Evolutionary conservation across 345 rosid genomes (phyloP).

Genomic region (Citrus unshiu): DNA sequence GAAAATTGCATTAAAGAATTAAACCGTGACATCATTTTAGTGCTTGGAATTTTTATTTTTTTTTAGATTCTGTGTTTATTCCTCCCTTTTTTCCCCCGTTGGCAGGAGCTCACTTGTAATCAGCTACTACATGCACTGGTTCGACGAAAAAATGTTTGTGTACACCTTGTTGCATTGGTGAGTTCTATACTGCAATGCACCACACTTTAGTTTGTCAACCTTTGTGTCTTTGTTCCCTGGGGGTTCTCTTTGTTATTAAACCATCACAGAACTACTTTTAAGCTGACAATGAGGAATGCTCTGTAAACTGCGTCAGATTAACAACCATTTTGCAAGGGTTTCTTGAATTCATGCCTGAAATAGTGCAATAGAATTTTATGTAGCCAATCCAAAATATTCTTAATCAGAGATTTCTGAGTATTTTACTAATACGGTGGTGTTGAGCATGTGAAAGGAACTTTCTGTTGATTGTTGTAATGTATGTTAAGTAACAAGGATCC

Average conservation of each 20-base stretch:
- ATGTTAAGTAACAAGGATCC: not conserved
- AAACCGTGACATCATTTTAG: not conserved
- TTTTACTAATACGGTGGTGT: not conserved
- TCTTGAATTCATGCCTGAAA: not conserved
- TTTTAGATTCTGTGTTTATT: not conserved
- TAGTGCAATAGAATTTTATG: not conserved
- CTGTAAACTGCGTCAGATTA: not conserved
- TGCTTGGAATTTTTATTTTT: not conserved
- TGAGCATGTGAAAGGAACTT: not conserved
- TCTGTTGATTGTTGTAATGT: not conserved
- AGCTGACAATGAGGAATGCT: not conserved
- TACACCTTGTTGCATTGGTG: constrained; percentile 83
- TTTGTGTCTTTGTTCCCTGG: not conserved
- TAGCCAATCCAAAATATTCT: not conserved
- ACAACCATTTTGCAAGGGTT: not conserved
- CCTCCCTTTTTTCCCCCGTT: not conserved
- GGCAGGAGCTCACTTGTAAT: constrained; percentile 76
- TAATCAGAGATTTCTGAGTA: not conserved
- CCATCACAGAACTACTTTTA: not conserved
- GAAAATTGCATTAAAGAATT: not conserved
- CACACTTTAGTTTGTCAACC: not conserved
- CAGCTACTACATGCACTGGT: constrained; percentile 84
- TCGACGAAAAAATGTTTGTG: constrained; percentile 67
- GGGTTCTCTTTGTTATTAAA: not conserved
- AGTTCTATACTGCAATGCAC: constrained; percentile 25